Percentiles rank a stretch among this genome's conserved stretches.
These are phyloP conservation scores for Pyrus betulifolia DNA, from an alignment of 306 rosid genomes.

Conservation along the genomic window DNA sequence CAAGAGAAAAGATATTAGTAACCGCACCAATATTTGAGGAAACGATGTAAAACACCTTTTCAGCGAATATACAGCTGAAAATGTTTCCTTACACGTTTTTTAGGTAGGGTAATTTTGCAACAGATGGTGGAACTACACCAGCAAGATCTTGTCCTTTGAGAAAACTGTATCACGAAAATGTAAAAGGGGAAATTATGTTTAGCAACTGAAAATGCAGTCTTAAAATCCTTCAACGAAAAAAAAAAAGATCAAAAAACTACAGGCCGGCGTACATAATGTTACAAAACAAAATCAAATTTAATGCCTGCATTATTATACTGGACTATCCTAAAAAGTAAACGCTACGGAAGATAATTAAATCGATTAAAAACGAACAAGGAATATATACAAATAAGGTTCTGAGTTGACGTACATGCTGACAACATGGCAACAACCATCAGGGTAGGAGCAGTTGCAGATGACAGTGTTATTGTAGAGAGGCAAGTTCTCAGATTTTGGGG, in stretches of 20 bases:
- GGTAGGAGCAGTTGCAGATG: constrained; percentile 9
- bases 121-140: constrained; percentile 5
- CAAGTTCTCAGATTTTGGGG: neutral
- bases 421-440: constrained; percentile 8
- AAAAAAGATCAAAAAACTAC: too few species aligned
- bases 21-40: neutral
- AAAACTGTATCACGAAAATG: neutral
- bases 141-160: constrained; percentile 8
- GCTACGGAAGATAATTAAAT: neutral
- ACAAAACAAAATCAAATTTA: too few species aligned
- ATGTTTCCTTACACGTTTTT: neutral
- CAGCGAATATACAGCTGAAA: neutral
- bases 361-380: neutral
- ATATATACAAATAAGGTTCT: neutral
- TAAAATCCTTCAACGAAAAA: too few species aligned
- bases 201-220: too few species aligned
- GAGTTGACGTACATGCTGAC: neutral
- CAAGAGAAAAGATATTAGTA: neutral
- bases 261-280: too few species aligned
- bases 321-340: neutral
- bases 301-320: too few species aligned
- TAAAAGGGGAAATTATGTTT: neutral
- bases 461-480: constrained; percentile 14
- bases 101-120: constrained; percentile 7
- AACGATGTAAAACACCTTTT: neutral